Evolutionary conservation across 1,284 basidiomycete genomes (phyloP).

Genomic region (Moesziomyces parantarcticus): DNA sequence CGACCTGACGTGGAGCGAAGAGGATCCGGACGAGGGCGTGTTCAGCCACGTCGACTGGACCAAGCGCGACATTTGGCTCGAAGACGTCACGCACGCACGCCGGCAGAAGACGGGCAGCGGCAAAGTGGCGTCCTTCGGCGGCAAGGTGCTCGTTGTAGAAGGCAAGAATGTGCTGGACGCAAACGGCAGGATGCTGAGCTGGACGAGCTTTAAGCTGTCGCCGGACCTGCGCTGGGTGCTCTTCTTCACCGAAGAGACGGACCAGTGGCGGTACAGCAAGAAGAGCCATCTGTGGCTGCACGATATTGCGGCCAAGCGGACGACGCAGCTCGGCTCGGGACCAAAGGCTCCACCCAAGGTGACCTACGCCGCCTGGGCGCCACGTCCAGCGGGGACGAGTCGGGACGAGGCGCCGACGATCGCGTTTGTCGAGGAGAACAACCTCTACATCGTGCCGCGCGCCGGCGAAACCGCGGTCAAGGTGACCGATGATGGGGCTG

Average conservation of each 20-base stretch:
- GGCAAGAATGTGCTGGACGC: slow-evolving; percentile 52
- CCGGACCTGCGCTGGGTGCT: slow-evolving; percentile 55
- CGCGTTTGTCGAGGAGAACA: slow-evolving; percentile 55
- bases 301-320: slow-evolving; percentile 75
- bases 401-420: slow-evolving; percentile 23
- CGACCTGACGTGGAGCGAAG: slow-evolving; percentile 41
- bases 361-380: slow-evolving; percentile 41
- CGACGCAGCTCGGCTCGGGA: slow-evolving; percentile 71
- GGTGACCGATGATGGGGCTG: slow-evolving; percentile 83
- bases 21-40: slow-evolving; percentile 62
- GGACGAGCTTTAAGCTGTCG: slow-evolving; percentile 49
- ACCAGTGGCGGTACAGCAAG: slow-evolving; percentile 92
- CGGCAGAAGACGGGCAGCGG: slow-evolving; percentile 48
- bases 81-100: slow-evolving; percentile 59
- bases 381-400: slow-evolving; percentile 4
- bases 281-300: slow-evolving; percentile 89
- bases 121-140: slow-evolving; percentile 51
- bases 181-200: slow-evolving; percentile 40
- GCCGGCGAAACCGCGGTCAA: slow-evolving; percentile 73
- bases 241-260: slow-evolving; percentile 44
- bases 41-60: slow-evolving; percentile 53
- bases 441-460: slow-evolving; percentile 47
- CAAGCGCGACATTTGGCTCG: slow-evolving; percentile 50
- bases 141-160: slow-evolving; percentile 45
- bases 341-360: slow-evolving; percentile 28